Percentiles rank a stretch among this genome's conserved stretches.
Conservation (phyloP, 164 flowering plant genomes). For the Annona squamosa region DNA sequence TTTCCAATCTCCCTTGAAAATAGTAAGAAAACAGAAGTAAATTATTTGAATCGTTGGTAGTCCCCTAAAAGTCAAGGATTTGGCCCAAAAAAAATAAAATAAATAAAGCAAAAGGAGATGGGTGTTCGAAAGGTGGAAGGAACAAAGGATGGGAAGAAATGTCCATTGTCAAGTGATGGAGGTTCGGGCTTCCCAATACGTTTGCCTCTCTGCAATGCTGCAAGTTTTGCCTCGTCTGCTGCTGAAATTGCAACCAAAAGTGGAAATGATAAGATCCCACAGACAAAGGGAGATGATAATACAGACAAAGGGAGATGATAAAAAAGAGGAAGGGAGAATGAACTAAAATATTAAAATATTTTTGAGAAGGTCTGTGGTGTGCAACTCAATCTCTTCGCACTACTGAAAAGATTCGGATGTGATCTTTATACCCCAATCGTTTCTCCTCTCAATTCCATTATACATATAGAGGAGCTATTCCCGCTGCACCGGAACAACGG, state of each 20-base stretch:
- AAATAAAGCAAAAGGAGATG: neutral
- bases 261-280: slow-evolving; percentile 48
- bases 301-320: slow-evolving; percentile 18
- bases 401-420: slow-evolving; percentile 13
- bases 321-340: slow-evolving; percentile 1
- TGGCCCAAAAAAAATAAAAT: neutral
- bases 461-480: too few relatives aligned
- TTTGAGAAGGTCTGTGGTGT: neutral
- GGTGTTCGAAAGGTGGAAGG: neutral
- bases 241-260: slow-evolving; percentile 45
- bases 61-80: slow-evolving; percentile 2
- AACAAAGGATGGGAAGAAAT: neutral
- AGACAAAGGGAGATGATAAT: slow-evolving; percentile 14
- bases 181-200: slow-evolving; percentile 31
- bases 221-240: slow-evolving; percentile 41
- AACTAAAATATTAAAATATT: slow-evolving; percentile 3
- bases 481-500: too few relatives aligned
- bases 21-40: neutral
- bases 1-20: neutral
- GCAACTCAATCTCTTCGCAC: slow-evolving; percentile 16
- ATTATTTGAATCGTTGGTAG: neutral
- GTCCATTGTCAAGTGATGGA: slow-evolving; percentile 37
- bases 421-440: slow-evolving; percentile 12
- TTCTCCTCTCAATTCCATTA: neutral
- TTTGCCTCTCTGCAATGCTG: slow-evolving; percentile 33